Base-by-base conservation (phyloP, 164 flowering plant genomes). In the Brasenia schreberi region DNA sequence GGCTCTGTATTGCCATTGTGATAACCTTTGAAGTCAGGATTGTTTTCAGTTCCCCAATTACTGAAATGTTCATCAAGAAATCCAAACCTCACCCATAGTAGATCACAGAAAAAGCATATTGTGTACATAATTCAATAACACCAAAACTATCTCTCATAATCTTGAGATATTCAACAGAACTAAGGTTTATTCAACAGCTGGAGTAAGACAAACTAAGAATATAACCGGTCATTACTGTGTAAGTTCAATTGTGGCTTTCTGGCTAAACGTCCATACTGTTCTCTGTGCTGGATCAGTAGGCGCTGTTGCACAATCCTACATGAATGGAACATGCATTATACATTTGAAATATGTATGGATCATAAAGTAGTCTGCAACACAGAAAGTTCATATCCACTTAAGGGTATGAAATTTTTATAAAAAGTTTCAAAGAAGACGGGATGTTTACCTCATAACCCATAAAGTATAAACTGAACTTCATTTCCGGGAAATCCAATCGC, bases 1-100 rank as follows among this genome's bases (percentile, higher is more conserved):
- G 97, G 97, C 53, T 94, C 96, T 27, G 93, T 79, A 76, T 91
- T 91, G 64, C 97, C 97, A 79, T 81, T 89, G 81, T 94, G 99
- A 73, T 91, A 89, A 42, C 92, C 90, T 74, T 86, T 89, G 74
- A 91, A 91, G 5, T 91, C 87, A 61, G 96, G 90, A 82, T 94
- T 96, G 74, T 81, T 88, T 78, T 89, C 97, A 43, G 96, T 94
- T 14, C 99, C 99, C 99, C 97, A 94, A 59, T 88, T 89, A 72
- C 99, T 94, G 84, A 17, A 66, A 23, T 23, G 27, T 23, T 23
- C 27, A 23, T 23, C 27, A 23, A 23, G 27, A 23, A 23, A 23
- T 23, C 27, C 27, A 23, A 23, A 23, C 27, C 2, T 23, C 27
- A 23, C 27, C 27, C 27, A 23, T 23, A 23, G 27, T 23, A 23